These are phyloP conservation scores for Aspergillus nidulans DNA, from an alignment of 495 filamentous ascomycete species.

Conservation along the genomic window DNA sequence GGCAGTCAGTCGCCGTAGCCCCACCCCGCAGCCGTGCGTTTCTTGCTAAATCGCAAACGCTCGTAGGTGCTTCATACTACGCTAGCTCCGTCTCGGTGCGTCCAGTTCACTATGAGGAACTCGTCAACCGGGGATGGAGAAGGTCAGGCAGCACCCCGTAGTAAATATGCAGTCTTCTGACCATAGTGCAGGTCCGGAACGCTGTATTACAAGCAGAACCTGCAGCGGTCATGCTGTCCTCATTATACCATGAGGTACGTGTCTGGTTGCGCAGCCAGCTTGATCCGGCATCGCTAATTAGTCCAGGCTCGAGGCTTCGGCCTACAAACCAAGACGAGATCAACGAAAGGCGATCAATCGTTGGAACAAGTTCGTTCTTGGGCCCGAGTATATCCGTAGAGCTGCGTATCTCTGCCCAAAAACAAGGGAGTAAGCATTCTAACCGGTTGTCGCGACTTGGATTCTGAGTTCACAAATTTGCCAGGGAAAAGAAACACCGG, in stretches of 20 bases:
- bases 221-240: slow-evolving; percentile 80
- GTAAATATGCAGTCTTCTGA: slow-evolving; percentile 10
- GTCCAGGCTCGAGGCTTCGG: slow-evolving; percentile 60
- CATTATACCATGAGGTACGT: slow-evolving; percentile 82
- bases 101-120: slow-evolving; percentile 68
- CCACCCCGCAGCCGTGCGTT: slow-evolving; percentile 8
- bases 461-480: slow-evolving; percentile 9
- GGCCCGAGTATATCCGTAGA: slow-evolving; percentile 70
- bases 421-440: slow-evolving; percentile 58
- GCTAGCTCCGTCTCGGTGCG: slow-evolving; percentile 62
- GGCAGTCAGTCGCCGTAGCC: slow-evolving; percentile 41
- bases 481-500: slow-evolving; percentile 66
- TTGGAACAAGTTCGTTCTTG: slow-evolving; percentile 83
- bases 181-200: slow-evolving; percentile 54
- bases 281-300: slow-evolving; percentile 8
- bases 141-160: slow-evolving; percentile 44
- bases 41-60: slow-evolving; percentile 14
- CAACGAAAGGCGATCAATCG: slow-evolving; percentile 85
- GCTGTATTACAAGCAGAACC: slow-evolving; percentile 92
- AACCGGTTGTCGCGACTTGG: not conserved
- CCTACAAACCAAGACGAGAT: slow-evolving; percentile 68
- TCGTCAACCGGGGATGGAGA: slow-evolving; percentile 88
- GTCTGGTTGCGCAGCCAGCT: slow-evolving; percentile 7
- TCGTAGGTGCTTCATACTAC: slow-evolving; percentile 79
- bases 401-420: slow-evolving; percentile 69